phyloP scores from a whole-genome alignment of 768 basidiomycete genomes.

The Mycena haematopus region DNA sequence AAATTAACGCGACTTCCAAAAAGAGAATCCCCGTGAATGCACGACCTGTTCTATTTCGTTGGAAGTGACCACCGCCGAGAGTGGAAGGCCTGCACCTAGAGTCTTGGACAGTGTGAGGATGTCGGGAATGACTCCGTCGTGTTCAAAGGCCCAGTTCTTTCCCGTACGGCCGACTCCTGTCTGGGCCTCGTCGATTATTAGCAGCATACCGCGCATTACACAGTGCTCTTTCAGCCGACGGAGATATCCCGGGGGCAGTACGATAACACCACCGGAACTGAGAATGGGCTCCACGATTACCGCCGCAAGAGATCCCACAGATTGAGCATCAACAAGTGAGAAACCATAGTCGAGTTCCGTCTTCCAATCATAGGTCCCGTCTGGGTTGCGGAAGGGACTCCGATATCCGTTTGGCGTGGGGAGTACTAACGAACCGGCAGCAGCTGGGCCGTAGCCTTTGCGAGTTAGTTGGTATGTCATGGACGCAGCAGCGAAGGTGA shows the following conservation, averaged over 20 bases:
- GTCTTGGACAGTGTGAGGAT: slow-evolving; percentile 33
- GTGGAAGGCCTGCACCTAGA: slow-evolving; percentile 32
- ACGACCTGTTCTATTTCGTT: slow-evolving; percentile 30
- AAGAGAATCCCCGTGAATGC: slow-evolving; percentile 31
- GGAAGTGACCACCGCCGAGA: slow-evolving; percentile 32
- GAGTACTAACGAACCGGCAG: slow-evolving; percentile 29
- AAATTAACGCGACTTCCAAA: slow-evolving; percentile 24
- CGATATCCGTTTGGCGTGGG: slow-evolving; percentile 33
- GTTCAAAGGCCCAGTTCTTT: slow-evolving; percentile 33
- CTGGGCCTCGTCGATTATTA: slow-evolving; percentile 30
- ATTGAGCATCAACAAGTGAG: slow-evolving; percentile 29
- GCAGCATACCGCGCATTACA: slow-evolving; percentile 21
- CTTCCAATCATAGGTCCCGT: slow-evolving; percentile 33
- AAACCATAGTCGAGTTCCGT: slow-evolving; percentile 32
- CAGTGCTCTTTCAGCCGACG: slow-evolving; percentile 32
- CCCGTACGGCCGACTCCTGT: slow-evolving; percentile 33
- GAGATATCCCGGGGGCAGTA: slow-evolving; percentile 32
- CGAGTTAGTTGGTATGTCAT: slow-evolving; percentile 33
- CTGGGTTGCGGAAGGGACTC: slow-evolving; percentile 31
- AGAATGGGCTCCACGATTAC: slow-evolving; percentile 34
- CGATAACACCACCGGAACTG: slow-evolving; percentile 32
- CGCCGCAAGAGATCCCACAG: slow-evolving; percentile 31
- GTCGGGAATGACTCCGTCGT: slow-evolving; percentile 30
- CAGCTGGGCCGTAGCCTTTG: slow-evolving; percentile 32
- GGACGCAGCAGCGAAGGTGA: slow-evolving; percentile 32